These are phyloP conservation scores for Suillus brevipes DNA, from an alignment of 768 basidiomycete genomes.

Conservation along the genomic window DNA sequence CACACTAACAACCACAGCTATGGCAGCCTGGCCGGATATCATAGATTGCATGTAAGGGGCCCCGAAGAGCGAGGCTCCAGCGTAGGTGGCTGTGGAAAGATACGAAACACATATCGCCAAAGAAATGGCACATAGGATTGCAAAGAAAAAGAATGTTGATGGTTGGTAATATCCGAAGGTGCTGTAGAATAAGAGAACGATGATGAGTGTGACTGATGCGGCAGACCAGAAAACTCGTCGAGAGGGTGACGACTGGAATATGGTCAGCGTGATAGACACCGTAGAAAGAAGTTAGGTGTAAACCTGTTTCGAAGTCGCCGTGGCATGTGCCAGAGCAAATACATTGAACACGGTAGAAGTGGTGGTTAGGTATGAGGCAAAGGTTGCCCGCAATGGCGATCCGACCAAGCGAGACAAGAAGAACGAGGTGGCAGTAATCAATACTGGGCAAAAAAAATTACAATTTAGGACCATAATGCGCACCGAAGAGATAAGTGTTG, in stretches of 20 bases:
- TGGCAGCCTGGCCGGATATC: conserved; percentile 84
- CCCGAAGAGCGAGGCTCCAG: conserved; percentile 79
- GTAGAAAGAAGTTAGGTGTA: conserved; percentile 21
- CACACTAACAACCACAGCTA: conserved; percentile 77
- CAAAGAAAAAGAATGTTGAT: conserved; percentile 62
- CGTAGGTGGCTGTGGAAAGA: conserved; percentile 76
- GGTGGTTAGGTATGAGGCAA: conserved; percentile 66
- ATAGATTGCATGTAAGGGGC: conserved; percentile 68
- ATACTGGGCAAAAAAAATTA: conserved; percentile 44
- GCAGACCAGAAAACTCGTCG: conserved; percentile 48
- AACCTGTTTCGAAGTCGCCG: conserved; percentile 66
- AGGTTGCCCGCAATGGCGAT: conserved; percentile 60
- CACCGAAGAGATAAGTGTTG: background rate
- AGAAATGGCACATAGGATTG: conserved; percentile 56
- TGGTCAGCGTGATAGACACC: conserved; percentile 7
- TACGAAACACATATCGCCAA: conserved; percentile 70
- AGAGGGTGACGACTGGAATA: conserved; percentile 58
- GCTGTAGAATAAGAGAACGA: conserved; percentile 61
- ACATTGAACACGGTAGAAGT: conserved; percentile 67
- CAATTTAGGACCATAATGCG: conserved; percentile 1
- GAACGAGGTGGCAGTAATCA: conserved; percentile 85
- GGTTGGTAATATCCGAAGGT: conserved; percentile 58
- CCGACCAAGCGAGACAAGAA: conserved; percentile 69
- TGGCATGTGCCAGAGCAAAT: conserved; percentile 72
- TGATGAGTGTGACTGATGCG: conserved; percentile 24